Evolutionary conservation across 1,284 basidiomycete species (phyloP), one percentile per base, ranked within the genome.

Genomic region (Ustilago esculenta): DNA sequence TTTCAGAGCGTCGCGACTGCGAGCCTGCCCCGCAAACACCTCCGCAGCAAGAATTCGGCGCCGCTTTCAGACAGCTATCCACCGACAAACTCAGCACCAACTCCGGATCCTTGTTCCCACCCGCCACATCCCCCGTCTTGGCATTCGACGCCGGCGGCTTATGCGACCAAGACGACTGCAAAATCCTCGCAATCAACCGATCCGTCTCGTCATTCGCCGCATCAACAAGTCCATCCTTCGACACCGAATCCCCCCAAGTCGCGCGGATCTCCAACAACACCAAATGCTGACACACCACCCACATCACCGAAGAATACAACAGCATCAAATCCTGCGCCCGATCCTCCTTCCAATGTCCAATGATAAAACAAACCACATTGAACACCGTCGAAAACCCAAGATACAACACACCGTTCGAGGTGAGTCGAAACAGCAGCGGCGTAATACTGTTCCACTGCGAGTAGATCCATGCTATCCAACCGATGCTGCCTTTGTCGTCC

Each of bases 301-400:
- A 69, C 73, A 77, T 72, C 5, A 73, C 59, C 11, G 76, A 55
- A 30, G 69, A 48, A 17, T 70, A 74, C 20, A 77, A 44, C 18
- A 70, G 32, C 45, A 76, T 41, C 36, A 77, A 42, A 23, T 65
- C 59, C 37, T 75, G 71, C 35, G 72, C 70, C 7, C 51, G 52
- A 10, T 57, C 35, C 17, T 66, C 52, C 21, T 66, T 43, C 23
- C 32, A 25, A 15, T 44, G 41, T 4, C 68, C 72, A 2, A 75
- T 32, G 8, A 63, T 30, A 23, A 74, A 69, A 60, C 73, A 76
- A 27, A 66, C 56, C n/a, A 70, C 39, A 39, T 73, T 76, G 64
- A 73, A 76, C 4, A 59, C 54, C 4, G 71, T 68, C 21, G 69
- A 66, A 25, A 75, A 58, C 12, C 42, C 49, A 8, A 76, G 52